These are phyloP conservation scores for Achaetomium macrosporum DNA, from an alignment of 2,329 filamentous ascomycete genomes.

Conservation along the genomic window DNA sequence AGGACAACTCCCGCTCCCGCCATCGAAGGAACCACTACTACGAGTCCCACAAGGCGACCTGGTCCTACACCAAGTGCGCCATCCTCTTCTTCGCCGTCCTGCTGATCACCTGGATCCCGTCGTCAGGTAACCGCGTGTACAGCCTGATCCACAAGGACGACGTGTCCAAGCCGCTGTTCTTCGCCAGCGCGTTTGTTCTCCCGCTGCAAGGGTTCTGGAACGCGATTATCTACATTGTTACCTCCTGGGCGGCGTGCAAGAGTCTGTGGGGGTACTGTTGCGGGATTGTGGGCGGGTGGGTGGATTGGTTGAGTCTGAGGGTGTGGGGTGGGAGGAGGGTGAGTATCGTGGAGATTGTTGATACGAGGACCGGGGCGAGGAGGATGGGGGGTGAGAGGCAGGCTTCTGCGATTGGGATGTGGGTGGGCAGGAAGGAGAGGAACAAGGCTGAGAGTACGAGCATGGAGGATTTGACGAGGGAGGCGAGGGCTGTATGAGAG, in stretches of 20 bases:
- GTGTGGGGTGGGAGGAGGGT: neutral
- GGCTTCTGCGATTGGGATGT: constrained; percentile 13
- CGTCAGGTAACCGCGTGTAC: constrained; percentile 71
- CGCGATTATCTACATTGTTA: constrained; percentile 66
- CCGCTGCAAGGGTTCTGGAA: constrained; percentile 85
- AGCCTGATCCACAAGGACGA: constrained; percentile 52
- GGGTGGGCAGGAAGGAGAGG: constrained; percentile 28
- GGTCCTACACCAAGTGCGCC: constrained; percentile 64
- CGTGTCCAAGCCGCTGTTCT: constrained; percentile 55
- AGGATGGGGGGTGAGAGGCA: neutral
- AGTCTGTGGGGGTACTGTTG: constrained; percentile 31
- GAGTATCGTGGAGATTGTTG: constrained; percentile 13
- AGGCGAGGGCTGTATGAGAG: too few relatives aligned
- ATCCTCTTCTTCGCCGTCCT: constrained; percentile 66
- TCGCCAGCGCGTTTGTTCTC: constrained; percentile 66
- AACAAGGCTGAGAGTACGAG: constrained; percentile 42
- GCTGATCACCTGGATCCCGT: constrained; percentile 70
- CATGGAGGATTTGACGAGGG: constrained; percentile 33
- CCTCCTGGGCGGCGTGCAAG: constrained; percentile 60
- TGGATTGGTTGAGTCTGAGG: neutral
- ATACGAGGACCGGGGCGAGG: neutral
- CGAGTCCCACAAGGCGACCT: constrained; percentile 57
- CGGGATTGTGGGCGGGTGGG: neutral
- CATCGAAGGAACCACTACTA: constrained; percentile 36
- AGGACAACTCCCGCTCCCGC: constrained; percentile 6